phyloP scores from a whole-genome alignment of 140 eudicot genomes.

The Cichorium intybus region DNA sequence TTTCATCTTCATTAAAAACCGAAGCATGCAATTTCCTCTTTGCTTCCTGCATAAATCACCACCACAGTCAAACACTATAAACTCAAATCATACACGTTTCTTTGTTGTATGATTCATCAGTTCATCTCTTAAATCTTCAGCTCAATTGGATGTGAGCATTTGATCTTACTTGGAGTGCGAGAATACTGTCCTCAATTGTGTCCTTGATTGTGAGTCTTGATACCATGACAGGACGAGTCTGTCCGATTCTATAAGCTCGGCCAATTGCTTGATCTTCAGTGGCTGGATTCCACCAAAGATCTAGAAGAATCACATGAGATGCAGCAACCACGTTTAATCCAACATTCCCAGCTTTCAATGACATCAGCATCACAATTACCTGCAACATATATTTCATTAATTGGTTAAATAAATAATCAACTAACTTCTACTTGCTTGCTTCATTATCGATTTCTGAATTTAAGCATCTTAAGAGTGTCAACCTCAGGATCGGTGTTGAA shows the following conservation, averaged over 20 bases:
- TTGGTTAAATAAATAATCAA: no score
- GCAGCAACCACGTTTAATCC: constrained; percentile 99
- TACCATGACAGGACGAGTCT: constrained; percentile 90
- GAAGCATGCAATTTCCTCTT: constrained; percentile 81
- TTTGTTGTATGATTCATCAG: no score
- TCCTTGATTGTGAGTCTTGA: constrained; percentile 69
- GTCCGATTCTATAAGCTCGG: constrained; percentile 97
- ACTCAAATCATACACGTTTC: no score
- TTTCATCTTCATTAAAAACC: constrained; percentile 70
- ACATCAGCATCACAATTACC: constrained; percentile 96
- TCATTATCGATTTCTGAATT: no score
- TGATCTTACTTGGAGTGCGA: constrained; percentile 88
- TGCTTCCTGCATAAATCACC: constrained; percentile 51
- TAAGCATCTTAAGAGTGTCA: background rate
- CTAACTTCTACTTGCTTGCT: no score
- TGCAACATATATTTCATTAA: no score
- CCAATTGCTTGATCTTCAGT: constrained; percentile 98
- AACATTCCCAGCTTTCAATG: constrained; percentile 93
- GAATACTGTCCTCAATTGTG: constrained; percentile 88
- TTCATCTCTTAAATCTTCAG: no score
- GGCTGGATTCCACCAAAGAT: constrained; percentile 99
- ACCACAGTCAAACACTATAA: no score
- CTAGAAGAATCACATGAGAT: constrained; percentile 85
- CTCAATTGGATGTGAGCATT: no score
- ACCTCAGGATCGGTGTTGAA: constrained; percentile 71